Conservation (phyloP, 2,329 filamentous ascomycete species). For the Neospermospora avenae region DNA sequence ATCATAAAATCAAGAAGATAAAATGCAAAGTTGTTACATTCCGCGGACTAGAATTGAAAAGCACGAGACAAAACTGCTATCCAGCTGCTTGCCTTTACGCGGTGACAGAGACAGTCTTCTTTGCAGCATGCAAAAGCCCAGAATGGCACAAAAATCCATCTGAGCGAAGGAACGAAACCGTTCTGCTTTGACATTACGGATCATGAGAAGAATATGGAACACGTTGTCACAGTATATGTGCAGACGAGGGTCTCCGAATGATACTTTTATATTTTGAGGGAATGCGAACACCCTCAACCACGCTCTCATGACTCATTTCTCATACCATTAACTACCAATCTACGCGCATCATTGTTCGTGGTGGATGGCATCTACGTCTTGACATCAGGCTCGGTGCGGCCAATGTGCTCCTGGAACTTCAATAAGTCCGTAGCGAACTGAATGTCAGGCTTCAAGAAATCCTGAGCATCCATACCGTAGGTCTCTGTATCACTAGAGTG, state of each 20-base stretch:
- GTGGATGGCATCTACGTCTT: conserved; percentile 66
- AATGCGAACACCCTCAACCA: neutral
- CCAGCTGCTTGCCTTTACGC: neutral
- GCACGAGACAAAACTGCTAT: no score
- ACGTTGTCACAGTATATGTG: neutral
- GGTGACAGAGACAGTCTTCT: neutral
- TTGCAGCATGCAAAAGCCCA: no score
- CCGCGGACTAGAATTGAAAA: no score
- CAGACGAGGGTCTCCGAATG: neutral
- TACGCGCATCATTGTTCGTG: neutral
- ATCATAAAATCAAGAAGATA: no score
- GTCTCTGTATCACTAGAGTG: conserved; percentile 78
- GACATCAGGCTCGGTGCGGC: conserved; percentile 90
- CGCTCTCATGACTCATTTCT: neutral
- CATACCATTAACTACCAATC: neutral
- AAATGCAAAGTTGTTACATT: no score
- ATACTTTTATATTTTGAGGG: neutral
- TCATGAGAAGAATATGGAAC: neutral
- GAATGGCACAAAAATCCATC: no score
- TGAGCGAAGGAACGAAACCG: no score
- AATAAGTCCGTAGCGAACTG: conserved; percentile 79
- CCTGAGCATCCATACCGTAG: conserved; percentile 81
- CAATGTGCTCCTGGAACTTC: conserved; percentile 91
- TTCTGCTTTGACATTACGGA: neutral
- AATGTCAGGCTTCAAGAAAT: conserved; percentile 89